Base-by-base conservation (phyloP, 768 basidiomycete species). In the Pholiota microspora region DNA sequence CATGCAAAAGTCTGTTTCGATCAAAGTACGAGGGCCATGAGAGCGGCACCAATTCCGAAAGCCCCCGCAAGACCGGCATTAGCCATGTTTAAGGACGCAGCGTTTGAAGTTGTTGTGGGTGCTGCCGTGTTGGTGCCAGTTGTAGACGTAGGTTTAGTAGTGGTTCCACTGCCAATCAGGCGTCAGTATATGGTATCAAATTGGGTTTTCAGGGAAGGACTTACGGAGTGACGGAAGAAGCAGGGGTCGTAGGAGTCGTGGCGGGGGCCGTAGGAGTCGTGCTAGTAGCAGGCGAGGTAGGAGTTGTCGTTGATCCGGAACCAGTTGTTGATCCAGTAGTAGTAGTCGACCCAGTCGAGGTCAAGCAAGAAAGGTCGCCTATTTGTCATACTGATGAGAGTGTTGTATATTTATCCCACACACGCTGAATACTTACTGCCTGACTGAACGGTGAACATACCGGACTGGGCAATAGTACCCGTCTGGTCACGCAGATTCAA, bases 401-500 rank as follows among this genome's bases (percentile, higher is more conserved):
- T 13, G 4, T 29, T 12, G 45, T 6, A 23, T 38, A 47, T 23
- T 21, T 12, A 28, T 31, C 21, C 12, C 7, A n/a, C 9, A 8
- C 28, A 18, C 16, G 8, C 4, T 16, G 8, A 12, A n/a, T 6
- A 71, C 85, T 44, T 72, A 88, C 88, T 34, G 47, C 84, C 76
- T 6, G 70, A 0, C 27, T 66, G 60, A 57, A 89, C 64, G 13
- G 67, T 73, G 74, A 90, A 77, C 2, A 81, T 28, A 5, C 78
- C 88, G 2, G 78, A 69, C 61, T 84, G 84, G 0, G 66, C 73
- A 45, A 65, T 23, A 0, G 18, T 0, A 62, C 92, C 92, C 28
- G 71, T 80, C 52, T 53, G 67, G 63, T 94, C 92, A 64, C 78
- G 80, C 57, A 94, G 56, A 10, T 71, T 75, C 25, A 92, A 65